Evolutionary conservation across 192 early-diverging fungal genomes (phyloP).

Genomic region (Powellomyces hirtus): DNA sequence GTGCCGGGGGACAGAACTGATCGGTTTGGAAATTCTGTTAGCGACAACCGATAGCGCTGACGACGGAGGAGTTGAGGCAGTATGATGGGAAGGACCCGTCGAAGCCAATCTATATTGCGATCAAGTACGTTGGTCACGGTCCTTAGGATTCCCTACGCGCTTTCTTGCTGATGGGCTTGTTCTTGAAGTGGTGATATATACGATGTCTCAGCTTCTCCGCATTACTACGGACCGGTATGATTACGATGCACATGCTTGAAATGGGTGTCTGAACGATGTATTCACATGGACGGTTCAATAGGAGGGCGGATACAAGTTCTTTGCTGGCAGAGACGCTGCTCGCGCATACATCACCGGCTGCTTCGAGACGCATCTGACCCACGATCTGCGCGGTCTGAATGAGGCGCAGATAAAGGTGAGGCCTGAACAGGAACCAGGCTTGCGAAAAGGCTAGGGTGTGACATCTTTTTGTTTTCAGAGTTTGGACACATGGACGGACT

Average conservation of each 20-base stretch:
- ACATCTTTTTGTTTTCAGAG: constrained; percentile 35
- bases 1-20: background rate
- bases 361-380: constrained; percentile 88
- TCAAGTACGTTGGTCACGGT: too few relatives aligned
- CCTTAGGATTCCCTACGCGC: too few relatives aligned
- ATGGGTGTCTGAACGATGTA: background rate
- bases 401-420: constrained; percentile 70
- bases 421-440: too few relatives aligned
- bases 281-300: constrained; percentile 17
- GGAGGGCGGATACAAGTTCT: constrained; percentile 81
- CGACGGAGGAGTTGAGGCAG: constrained; percentile 69
- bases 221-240: constrained; percentile 71
- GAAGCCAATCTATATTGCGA: constrained; percentile 85
- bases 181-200: constrained; percentile 84
- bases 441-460: background rate
- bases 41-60: constrained; percentile 29
- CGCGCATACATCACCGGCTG: constrained; percentile 96
- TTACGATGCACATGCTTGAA: too few relatives aligned
- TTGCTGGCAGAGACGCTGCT: constrained; percentile 88
- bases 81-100: constrained; percentile 84
- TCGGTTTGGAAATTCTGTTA: too few relatives aligned
- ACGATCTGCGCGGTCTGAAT: constrained; percentile 86
- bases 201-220: constrained; percentile 77
- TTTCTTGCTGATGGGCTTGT: too few relatives aligned
- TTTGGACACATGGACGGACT: constrained; percentile 77